phyloP scores from a whole-genome alignment of 345 rosid species.

The Salix udensis region DNA sequence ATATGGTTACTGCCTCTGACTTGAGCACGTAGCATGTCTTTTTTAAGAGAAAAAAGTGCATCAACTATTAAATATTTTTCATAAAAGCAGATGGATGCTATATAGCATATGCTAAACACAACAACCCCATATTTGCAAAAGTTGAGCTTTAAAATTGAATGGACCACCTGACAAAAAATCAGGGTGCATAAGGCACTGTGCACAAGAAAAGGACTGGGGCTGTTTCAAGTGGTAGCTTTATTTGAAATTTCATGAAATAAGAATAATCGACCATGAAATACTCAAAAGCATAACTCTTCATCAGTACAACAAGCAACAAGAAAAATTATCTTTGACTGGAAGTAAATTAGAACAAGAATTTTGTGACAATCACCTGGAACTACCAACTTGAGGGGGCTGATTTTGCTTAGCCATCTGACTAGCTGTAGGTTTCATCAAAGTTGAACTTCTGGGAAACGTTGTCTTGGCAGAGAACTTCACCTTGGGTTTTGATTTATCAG shows the following conservation, averaged over 20 bases:
- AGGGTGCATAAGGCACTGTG: not conserved
- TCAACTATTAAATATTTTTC: not conserved
- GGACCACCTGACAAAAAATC: not conserved
- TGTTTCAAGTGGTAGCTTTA: not conserved
- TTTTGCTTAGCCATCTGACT: slow-evolving; percentile 82
- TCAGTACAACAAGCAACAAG: not conserved
- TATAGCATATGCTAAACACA: not conserved
- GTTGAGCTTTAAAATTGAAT: not conserved
- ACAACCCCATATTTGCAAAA: not conserved
- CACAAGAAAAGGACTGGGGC: not conserved
- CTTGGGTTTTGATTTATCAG: slow-evolving; percentile 36
- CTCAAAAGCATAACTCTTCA: not conserved
- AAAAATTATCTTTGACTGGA: not conserved
- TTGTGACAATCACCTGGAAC: slow-evolving; percentile 48
- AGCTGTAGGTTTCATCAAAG: slow-evolving; percentile 92
- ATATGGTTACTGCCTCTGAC: not conserved
- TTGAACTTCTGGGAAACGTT: slow-evolving; percentile 60
- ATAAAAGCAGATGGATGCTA: not conserved
- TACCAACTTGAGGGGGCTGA: slow-evolving; percentile 28
- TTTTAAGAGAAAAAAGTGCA: too few relatives aligned
- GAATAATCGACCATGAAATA: not conserved
- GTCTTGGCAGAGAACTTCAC: slow-evolving; percentile 38
- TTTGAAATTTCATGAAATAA: not conserved
- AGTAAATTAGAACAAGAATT: not conserved
- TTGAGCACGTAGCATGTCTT: not conserved